phyloP scores from a whole-genome alignment of 1,139 yeast genomes.

The Ogataea hybrid region DNA sequence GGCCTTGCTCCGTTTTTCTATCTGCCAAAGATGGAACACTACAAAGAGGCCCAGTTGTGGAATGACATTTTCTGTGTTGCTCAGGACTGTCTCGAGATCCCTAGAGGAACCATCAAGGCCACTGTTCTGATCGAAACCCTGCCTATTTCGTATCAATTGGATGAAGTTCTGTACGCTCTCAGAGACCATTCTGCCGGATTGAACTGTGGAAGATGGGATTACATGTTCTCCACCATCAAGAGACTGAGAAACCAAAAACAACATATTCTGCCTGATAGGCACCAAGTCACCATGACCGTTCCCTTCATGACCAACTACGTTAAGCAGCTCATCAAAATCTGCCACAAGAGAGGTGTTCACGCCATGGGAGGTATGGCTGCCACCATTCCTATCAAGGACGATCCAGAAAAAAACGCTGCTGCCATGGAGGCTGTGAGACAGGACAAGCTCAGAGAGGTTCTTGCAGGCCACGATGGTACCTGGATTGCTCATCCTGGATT shows the following conservation, averaged over 20 bases:
- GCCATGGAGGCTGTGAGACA: slow-evolving; percentile 66
- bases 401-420: slow-evolving; percentile 53
- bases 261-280: slow-evolving; percentile 66
- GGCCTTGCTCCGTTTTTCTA: slow-evolving; percentile 77
- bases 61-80: slow-evolving; percentile 69
- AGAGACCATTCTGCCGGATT: slow-evolving; percentile 67
- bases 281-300: slow-evolving; percentile 72
- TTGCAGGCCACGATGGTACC: slow-evolving; percentile 80
- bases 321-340: slow-evolving; percentile 59
- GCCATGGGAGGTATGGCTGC: slow-evolving; percentile 90
- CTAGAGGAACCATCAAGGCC: slow-evolving; percentile 72
- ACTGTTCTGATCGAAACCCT: slow-evolving; percentile 69
- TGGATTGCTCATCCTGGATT: slow-evolving; percentile 90
- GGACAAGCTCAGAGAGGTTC: slow-evolving; percentile 71
- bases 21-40: slow-evolving; percentile 79
- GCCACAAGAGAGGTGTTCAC: slow-evolving; percentile 71
- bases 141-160: slow-evolving; percentile 74
- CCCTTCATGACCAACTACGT: slow-evolving; percentile 77
- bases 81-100: slow-evolving; percentile 61
- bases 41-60: slow-evolving; percentile 74
- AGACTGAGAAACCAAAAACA: slow-evolving; percentile 58
- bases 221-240: slow-evolving; percentile 67
- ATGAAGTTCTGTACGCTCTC: slow-evolving; percentile 66
- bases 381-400: slow-evolving; percentile 73
- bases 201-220: slow-evolving; percentile 79